Evolutionary conservation across 2,329 filamentous ascomycete genomes (phyloP).

Genomic region (Didymella pinodella): DNA sequence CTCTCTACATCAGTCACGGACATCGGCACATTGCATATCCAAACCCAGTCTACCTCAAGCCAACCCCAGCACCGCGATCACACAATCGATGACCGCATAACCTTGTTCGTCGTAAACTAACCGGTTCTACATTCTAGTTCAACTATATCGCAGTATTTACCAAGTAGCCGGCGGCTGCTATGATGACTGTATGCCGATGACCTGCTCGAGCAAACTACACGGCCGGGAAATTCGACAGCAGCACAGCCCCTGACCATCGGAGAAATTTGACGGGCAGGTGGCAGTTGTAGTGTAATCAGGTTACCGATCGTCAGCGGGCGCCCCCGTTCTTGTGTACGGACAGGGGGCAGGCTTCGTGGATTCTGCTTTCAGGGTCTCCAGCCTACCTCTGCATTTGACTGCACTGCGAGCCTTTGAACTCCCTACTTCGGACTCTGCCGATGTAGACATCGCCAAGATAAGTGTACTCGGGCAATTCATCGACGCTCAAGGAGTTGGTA

Average conservation of each 20-base stretch:
- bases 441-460: neutral
- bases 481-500: neutral
- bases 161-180: conserved; percentile 1
- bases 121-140: conserved; percentile 3
- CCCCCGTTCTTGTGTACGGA: conserved; percentile 22
- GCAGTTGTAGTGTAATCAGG: conserved; percentile 16
- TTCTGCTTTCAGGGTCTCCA: conserved; percentile 25
- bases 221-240: conserved; percentile 8
- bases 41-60: neutral
- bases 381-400: conserved; percentile 20
- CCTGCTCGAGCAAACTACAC: conserved; percentile 17
- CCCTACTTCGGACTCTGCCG: neutral
- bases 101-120: conserved; percentile 21
- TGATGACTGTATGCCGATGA: conserved; percentile 8
- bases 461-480: neutral
- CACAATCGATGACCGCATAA: conserved; percentile 26
- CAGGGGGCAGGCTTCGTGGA: conserved; percentile 16
- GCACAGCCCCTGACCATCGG: conserved; percentile 20
- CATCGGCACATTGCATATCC: conserved; percentile 1
- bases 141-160: neutral
- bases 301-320: conserved; percentile 25
- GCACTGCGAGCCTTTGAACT: neutral
- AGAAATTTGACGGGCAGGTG: conserved; percentile 17
- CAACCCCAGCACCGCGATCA: conserved; percentile 9
- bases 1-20: conserved; percentile 9